Conservation (phyloP, 257 asterid genomes). For the Thymus quinquecostatus region DNA sequence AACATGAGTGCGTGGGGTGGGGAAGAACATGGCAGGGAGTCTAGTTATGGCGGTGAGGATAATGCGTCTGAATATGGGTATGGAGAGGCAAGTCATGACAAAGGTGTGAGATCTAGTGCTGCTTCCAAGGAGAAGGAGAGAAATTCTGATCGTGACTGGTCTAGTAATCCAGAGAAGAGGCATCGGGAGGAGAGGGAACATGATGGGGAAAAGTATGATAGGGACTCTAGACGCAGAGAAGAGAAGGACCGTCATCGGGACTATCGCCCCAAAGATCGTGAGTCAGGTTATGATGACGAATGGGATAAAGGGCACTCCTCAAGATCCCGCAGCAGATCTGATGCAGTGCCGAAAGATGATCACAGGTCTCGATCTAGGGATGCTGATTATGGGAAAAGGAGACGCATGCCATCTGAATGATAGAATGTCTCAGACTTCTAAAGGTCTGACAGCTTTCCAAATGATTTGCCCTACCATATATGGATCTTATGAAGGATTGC, state of each 20-base stretch:
- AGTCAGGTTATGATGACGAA: slow-evolving; percentile 40
- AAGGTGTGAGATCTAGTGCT: slow-evolving; percentile 65
- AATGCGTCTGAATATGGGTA: slow-evolving; percentile 85
- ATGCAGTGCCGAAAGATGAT: slow-evolving; percentile 36
- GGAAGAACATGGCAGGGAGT: slow-evolving; percentile 86
- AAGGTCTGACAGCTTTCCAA: slow-evolving; percentile 25
- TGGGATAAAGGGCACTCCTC: slow-evolving; percentile 47
- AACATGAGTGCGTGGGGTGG: slow-evolving; percentile 88
- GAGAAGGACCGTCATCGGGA: slow-evolving; percentile 42
- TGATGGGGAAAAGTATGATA: slow-evolving; percentile 40
- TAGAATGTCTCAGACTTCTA: background rate
- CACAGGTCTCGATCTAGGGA: slow-evolving; percentile 49
- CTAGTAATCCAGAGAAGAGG: slow-evolving; percentile 78
- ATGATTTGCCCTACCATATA: slow-evolving; percentile 26
- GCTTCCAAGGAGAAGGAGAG: slow-evolving; percentile 74
- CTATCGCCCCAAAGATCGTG: slow-evolving; percentile 42
- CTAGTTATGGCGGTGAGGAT: slow-evolving; percentile 88
- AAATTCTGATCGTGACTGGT: slow-evolving; percentile 74
- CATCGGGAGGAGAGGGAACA: slow-evolving; percentile 67
- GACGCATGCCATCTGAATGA: slow-evolving; percentile 52
- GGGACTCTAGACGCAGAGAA: slow-evolving; percentile 42
- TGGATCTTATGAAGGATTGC: slow-evolving; percentile 35
- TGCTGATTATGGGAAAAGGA: slow-evolving; percentile 48
- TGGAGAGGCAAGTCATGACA: slow-evolving; percentile 79
- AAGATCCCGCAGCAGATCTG: slow-evolving; percentile 39